phyloP scores from a whole-genome alignment of 257 asterid genomes.

The Cinchona pubescens region DNA sequence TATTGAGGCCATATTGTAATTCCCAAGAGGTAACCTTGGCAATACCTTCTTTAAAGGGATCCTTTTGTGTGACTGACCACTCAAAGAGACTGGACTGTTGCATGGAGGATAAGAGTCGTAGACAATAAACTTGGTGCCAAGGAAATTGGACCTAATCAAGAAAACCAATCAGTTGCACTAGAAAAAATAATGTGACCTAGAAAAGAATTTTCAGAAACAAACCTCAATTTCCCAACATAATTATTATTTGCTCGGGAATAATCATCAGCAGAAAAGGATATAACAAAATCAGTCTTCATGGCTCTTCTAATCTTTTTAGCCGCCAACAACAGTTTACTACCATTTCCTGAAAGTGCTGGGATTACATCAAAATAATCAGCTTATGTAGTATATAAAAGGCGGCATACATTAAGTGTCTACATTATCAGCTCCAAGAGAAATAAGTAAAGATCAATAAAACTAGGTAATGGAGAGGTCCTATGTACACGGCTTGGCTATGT shows the following conservation, averaged over 20 bases:
- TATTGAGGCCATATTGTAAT: constrained; percentile 50
- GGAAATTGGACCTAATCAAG: constrained; percentile 56
- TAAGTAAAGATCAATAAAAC: not conserved
- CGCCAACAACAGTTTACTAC: constrained; percentile 56
- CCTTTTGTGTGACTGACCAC: constrained; percentile 35
- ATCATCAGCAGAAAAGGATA: constrained; percentile 55
- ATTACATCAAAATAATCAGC: constrained; percentile 18
- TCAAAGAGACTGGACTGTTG: constrained; percentile 32
- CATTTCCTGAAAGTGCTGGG: constrained; percentile 59
- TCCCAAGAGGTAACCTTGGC: constrained; percentile 39
- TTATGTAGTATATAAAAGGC: not conserved
- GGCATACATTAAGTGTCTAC: not conserved
- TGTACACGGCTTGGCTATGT: not conserved
- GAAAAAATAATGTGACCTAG: not conserved
- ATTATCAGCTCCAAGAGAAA: not conserved
- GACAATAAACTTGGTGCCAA: constrained; percentile 56
- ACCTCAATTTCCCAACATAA: constrained; percentile 65
- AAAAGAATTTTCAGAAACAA: not conserved
- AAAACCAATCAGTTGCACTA: not conserved
- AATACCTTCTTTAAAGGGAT: constrained; percentile 43
- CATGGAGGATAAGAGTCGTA: constrained; percentile 48
- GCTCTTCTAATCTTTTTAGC: constrained; percentile 58
- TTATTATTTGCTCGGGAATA: constrained; percentile 43
- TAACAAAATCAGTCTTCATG: constrained; percentile 46
- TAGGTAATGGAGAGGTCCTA: not conserved